Percentiles rank a stretch among this genome's conserved stretches.
Evolutionary conservation across 148 eudicot species (phyloP).

Genomic region (Fallopia convolvulus): DNA sequence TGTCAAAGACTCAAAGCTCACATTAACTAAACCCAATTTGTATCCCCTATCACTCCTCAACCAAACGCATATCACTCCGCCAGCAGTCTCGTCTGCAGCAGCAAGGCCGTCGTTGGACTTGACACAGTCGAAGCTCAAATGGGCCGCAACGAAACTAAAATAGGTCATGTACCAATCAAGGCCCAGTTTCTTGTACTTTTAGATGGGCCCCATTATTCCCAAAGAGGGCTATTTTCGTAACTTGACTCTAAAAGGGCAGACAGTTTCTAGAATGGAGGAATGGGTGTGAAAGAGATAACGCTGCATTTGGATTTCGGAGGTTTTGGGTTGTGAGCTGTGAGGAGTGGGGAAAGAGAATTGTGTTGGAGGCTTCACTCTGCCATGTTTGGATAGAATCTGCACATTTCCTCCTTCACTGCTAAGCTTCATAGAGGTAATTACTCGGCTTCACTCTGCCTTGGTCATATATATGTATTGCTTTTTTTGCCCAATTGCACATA

Average conservation of each 20-base stretch:
- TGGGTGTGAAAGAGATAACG: background rate
- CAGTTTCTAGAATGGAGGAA: background rate
- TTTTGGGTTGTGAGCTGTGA: background rate
- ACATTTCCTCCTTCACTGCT: background rate
- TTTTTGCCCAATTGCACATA: background rate
- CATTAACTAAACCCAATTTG: too few relatives aligned
- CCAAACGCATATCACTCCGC: too few relatives aligned
- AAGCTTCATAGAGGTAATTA: background rate
- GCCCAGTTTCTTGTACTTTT: background rate
- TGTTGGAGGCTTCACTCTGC: background rate
- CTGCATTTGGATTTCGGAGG: background rate
- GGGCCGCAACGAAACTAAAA: background rate
- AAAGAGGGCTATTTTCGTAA: background rate
- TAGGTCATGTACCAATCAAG: background rate
- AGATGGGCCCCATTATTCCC: background rate
- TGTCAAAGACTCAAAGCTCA: too few relatives aligned
- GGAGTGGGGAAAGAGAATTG: background rate
- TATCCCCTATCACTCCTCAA: too few relatives aligned
- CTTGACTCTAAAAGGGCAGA: background rate
- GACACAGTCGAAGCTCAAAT: background rate
- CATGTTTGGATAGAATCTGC: constrained; percentile 1
- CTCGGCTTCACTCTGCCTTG: background rate
- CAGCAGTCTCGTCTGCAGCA: too few relatives aligned
- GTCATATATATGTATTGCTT: background rate
- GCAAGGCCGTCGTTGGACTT: background rate